A percentile compares a stretch with the other conserved stretches of the same genome.
These are phyloP conservation scores for Claviceps arundinis DNA, from an alignment of 2,329 filamentous ascomycete genomes.

Conservation along the genomic window DNA sequence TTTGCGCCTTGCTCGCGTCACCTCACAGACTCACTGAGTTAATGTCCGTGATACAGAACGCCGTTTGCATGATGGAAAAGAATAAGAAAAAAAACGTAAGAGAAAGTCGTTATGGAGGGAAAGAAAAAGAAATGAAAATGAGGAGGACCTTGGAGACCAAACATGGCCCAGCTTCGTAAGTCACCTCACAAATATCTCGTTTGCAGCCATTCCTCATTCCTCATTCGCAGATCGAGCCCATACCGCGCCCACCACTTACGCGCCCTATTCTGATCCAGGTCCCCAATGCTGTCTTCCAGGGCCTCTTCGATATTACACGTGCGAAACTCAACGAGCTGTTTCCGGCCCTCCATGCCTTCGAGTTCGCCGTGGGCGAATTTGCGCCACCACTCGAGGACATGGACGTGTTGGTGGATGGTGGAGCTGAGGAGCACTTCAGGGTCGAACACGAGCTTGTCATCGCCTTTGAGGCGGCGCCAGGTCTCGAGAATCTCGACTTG, in stretches of 20 bases:
- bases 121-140: too few species aligned
- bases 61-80: too few species aligned
- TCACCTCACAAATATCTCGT: conserved; percentile 41
- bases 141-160: too few species aligned
- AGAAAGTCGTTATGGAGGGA: too few species aligned
- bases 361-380: conserved; percentile 45
- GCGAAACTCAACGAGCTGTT: conserved; percentile 74
- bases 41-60: too few species aligned
- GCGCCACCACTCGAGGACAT: conserved; percentile 89
- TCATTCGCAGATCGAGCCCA: conserved; percentile 66
- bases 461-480: conserved; percentile 62
- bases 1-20: background rate
- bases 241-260: conserved; percentile 80
- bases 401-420: conserved; percentile 73
- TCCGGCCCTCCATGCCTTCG: conserved; percentile 38
- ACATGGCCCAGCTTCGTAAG: background rate
- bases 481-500: conserved; percentile 72
- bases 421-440: conserved; percentile 73
- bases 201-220: conserved; percentile 84
- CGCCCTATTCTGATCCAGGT: conserved; percentile 49
- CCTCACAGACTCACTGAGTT: too few species aligned
- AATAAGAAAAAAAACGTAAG: too few species aligned
- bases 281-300: conserved; percentile 70
- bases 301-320: conserved; percentile 94
- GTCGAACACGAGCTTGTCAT: conserved; percentile 58